Conservation (phyloP, 805 yeast species). For the Cyberlindnera euphorbiae region DNA sequence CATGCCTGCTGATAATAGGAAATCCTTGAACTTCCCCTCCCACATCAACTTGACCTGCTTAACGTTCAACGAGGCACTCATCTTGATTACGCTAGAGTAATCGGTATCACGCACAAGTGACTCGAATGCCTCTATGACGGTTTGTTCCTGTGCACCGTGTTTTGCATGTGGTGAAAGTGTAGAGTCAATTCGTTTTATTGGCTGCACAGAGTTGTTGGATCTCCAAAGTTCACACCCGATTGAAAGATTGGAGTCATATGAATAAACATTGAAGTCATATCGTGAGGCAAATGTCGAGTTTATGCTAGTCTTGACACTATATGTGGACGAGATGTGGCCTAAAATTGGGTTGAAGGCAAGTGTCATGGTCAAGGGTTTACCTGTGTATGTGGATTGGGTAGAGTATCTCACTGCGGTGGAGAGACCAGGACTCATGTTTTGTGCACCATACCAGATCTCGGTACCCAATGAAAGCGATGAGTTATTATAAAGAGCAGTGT, state of each 20-base stretch:
- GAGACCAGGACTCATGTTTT: conserved; percentile 82
- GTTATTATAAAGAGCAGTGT: conserved; percentile 45
- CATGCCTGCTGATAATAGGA: conserved; percentile 72
- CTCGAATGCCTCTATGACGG: conserved; percentile 48
- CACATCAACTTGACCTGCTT: conserved; percentile 62
- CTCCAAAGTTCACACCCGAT: conserved; percentile 85
- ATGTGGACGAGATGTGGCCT: conserved; percentile 85
- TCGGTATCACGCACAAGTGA: conserved; percentile 45
- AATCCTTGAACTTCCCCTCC: conserved; percentile 85
- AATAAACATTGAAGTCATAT: conserved; percentile 86
- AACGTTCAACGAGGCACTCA: conserved; percentile 65
- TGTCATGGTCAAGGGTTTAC: conserved; percentile 86
- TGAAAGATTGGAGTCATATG: conserved; percentile 82
- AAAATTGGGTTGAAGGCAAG: conserved; percentile 81
- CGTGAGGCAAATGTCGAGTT: conserved; percentile 75
- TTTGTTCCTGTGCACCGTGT: conserved; percentile 30
- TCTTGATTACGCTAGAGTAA: conserved; percentile 67
- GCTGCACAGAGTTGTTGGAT: conserved; percentile 25
- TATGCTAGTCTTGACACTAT: conserved; percentile 75
- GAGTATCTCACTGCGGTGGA: conserved; percentile 83
- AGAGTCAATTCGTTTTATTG: conserved; percentile 19
- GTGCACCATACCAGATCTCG: conserved; percentile 84
- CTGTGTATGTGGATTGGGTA: conserved; percentile 79
- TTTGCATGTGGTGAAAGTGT: conserved; percentile 29
- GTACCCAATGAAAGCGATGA: conserved; percentile 73